Base-by-base conservation (phyloP, 805 yeast species). In the Pichia ethanolica region DNA sequence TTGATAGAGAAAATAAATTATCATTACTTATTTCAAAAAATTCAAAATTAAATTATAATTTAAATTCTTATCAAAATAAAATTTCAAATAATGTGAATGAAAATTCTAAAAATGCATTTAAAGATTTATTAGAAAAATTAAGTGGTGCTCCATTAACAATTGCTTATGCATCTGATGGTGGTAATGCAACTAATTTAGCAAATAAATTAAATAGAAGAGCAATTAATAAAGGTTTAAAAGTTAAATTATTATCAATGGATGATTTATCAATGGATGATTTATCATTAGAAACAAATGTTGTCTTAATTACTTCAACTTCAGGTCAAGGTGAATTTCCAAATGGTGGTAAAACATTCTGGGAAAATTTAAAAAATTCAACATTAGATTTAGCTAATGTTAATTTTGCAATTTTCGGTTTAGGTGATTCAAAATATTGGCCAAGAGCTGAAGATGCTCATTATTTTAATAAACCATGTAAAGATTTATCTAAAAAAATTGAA, bases 361-460 rank as follows among this genome's bases (percentile, higher is more conserved):
- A 85, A 57, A 78, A 72, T 30, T 63, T 85, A 55, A 85, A 83
- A 67, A 59, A 82, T n/a, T 72, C 74, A 42, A 86, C 82, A 54
- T 67, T 79, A 48, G 95, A 87, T 62, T 74, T 84, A 52, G 73
- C 83, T 5, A 60, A 72, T 39, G 72, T 81, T 48, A 77, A 74
- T 54, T 74, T 71, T 53, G 75, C 87, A 10, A 84, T 81, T 30
- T 86, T 86, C 58, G 91, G 89, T 60, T 72, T 85, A 62, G 93
- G 93, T 61, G 93, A 85, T 66, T 79, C 87, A 44, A 79, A 79
- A 62, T 89, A 91, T 72, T 91, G 98, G 98, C 98, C 98, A 59
- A 81, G 98, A 71, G 87, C 88, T 67, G 96, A 91, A 68, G 98
- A 91, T 70, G 82, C 82, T 58, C 91, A 86, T 66, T 91, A 87